phyloP scores from a whole-genome alignment of 768 basidiomycete genomes.

The Serpula lacrymans region DNA sequence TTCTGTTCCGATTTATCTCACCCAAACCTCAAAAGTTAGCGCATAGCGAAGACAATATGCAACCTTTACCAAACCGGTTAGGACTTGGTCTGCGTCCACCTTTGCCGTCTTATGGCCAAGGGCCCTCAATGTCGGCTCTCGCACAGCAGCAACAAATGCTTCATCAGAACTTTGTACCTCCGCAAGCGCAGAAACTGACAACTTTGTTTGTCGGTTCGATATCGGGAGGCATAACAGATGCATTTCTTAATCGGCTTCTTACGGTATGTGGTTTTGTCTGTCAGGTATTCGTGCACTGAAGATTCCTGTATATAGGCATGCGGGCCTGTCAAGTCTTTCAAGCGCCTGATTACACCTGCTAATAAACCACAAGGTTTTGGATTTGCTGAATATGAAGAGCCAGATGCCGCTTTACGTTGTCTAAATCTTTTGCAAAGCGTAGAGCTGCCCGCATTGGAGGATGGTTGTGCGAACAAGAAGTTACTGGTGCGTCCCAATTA shows the following conservation, averaged over 20 bases:
- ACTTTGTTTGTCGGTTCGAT: slow-evolving; percentile 93
- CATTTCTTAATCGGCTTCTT: slow-evolving; percentile 75
- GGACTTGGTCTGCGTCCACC: slow-evolving; percentile 88
- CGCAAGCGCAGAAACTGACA: slow-evolving; percentile 66
- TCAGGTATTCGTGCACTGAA: slow-evolving; percentile 1
- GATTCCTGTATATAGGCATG: slow-evolving; percentile 58
- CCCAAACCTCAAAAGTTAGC: background rate
- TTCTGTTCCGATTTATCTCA: background rate
- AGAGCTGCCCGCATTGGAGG: slow-evolving; percentile 59
- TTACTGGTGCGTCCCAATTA: slow-evolving; percentile 56
- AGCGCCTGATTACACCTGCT: slow-evolving; percentile 86
- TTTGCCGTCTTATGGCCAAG: slow-evolving; percentile 85
- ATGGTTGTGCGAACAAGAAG: slow-evolving; percentile 59
- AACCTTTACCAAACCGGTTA: slow-evolving; percentile 68
- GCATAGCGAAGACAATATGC: slow-evolving; percentile 39
- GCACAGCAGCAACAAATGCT: slow-evolving; percentile 75
- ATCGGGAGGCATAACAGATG: slow-evolving; percentile 86
- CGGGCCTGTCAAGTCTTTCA: slow-evolving; percentile 86
- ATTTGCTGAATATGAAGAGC: slow-evolving; percentile 94
- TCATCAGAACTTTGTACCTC: slow-evolving; percentile 61
- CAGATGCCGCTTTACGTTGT: slow-evolving; percentile 83
- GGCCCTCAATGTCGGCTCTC: slow-evolving; percentile 88
- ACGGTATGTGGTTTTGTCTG: slow-evolving; percentile 38
- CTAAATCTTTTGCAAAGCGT: slow-evolving; percentile 60
- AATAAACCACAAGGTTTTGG: slow-evolving; percentile 97